phyloP scores from a whole-genome alignment of 2,329 filamentous ascomycete species.

The Ophioceras dolichostomum region DNA sequence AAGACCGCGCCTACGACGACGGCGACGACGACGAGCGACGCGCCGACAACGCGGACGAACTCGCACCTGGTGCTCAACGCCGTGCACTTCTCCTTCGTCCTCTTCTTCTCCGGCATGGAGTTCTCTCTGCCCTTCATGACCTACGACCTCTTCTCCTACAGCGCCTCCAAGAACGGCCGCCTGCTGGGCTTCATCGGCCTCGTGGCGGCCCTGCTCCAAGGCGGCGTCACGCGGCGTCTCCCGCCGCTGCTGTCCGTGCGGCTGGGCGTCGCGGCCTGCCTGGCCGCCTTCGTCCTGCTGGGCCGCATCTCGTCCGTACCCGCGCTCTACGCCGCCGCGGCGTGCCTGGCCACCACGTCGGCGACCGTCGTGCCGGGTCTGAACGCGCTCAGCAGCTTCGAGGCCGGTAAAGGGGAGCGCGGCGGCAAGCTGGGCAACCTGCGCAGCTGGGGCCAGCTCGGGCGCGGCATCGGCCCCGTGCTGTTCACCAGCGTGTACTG shows the following conservation, averaged over 20 bases:
- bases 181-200: constrained; percentile 87
- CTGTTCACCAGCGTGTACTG: constrained; percentile 94
- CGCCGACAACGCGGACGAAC: constrained; percentile 51
- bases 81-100: constrained; percentile 79
- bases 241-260: constrained; percentile 71
- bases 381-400: constrained; percentile 84
- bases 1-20: constrained; percentile 3
- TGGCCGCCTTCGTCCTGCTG: constrained; percentile 70
- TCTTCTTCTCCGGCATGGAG: constrained; percentile 97
- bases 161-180: constrained; percentile 66
- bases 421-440: constrained; percentile 80
- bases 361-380: constrained; percentile 91
- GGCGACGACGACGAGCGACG: constrained; percentile 6
- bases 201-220: constrained; percentile 84
- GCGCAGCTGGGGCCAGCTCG: constrained; percentile 72
- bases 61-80: constrained; percentile 72
- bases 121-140: constrained; percentile 97
- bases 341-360: constrained; percentile 76
- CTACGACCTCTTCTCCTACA: constrained; percentile 81
- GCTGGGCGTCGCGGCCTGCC: constrained; percentile 65
- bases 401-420: constrained; percentile 67
- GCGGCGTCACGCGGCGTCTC: constrained; percentile 76
- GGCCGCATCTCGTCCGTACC: constrained; percentile 53
- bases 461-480: constrained; percentile 74
- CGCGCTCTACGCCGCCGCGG: constrained; percentile 70